Conservation (phyloP, 441 rosid genomes). For the Iberis amara region DNA sequence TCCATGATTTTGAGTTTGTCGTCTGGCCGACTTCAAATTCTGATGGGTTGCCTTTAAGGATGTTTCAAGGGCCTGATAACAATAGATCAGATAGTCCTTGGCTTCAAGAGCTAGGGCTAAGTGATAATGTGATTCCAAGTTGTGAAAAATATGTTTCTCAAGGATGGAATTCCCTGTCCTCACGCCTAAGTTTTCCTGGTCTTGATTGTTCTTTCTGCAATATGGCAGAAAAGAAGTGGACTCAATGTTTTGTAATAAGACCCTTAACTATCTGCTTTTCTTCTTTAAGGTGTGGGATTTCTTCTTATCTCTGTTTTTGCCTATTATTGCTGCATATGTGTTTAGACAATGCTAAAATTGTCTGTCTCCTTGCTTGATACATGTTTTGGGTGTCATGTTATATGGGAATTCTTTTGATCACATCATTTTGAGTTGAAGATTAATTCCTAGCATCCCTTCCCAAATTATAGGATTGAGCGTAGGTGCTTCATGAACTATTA, state of each 20-base stretch:
- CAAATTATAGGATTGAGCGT: conserved; percentile 11
- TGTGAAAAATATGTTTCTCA: conserved; percentile 57
- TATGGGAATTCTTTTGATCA: conserved; percentile 5
- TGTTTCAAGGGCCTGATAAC: conserved; percentile 36
- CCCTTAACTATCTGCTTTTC: conserved; percentile 58
- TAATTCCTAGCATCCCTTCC: conserved; percentile 20
- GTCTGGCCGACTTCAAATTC: conserved; percentile 55
- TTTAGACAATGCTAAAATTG: conserved; percentile 10
- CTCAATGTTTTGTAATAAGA: conserved; percentile 46
- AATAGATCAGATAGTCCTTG: conserved; percentile 41
- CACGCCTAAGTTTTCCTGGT: conserved; percentile 54
- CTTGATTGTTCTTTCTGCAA: conserved; percentile 52
- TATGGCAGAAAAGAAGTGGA: conserved; percentile 37
- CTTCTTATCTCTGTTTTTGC: conserved; percentile 19
- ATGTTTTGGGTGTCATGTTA: conserved; percentile 17
- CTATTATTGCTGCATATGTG: conserved; percentile 14
- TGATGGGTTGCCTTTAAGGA: conserved; percentile 34
- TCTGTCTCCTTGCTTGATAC: conserved; percentile 22
- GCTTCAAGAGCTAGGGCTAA: conserved; percentile 42
- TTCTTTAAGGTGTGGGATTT: conserved; percentile 54
- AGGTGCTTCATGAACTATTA: conserved; percentile 18
- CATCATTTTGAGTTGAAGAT: conserved; percentile 13
- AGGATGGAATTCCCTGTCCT: conserved; percentile 43
- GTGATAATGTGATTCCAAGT: conserved; percentile 44
- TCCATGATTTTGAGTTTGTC: conserved; percentile 59